Conservation (phyloP, 352 stramenopile genomes). For the Phytopythium ostracodes region DNA sequence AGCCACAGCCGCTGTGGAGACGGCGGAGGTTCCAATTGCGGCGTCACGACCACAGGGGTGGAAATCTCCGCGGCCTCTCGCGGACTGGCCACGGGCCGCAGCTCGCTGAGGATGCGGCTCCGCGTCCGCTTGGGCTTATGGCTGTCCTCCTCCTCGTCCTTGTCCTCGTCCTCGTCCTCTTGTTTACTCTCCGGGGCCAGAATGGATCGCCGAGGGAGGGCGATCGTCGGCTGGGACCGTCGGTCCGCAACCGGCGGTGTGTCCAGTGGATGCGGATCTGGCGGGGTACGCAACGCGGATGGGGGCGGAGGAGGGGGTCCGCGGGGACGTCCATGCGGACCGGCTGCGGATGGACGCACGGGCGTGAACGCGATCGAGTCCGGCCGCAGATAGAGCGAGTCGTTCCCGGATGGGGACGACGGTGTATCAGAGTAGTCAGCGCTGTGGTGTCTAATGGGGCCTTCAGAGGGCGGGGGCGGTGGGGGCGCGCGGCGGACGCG, state of each 20-base stretch:
- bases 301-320: constrained; percentile 15
- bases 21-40: constrained; percentile 9
- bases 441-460: neutral
- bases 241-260: neutral
- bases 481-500: neutral
- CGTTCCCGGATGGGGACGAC: neutral
- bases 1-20: constrained; percentile 10
- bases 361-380: constrained; percentile 9
- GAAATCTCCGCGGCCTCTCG: constrained; percentile 4
- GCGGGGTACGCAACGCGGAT: neutral
- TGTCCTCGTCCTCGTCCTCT: constrained; percentile 23
- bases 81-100: constrained; percentile 21
- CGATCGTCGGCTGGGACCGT: constrained; percentile 1
- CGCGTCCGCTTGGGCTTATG: constrained; percentile 16
- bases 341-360: neutral
- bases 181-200: constrained; percentile 16
- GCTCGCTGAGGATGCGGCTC: constrained; percentile 32
- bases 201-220: constrained; percentile 28
- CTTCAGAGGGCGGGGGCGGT: neutral
- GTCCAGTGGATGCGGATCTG: neutral
- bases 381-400: constrained; percentile 3
- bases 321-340: constrained; percentile 6
- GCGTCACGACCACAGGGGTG: neutral
- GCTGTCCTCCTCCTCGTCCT: constrained; percentile 17
- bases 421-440: constrained; percentile 1